These are phyloP conservation scores for Cephalotrichum gorgonifer DNA, from an alignment of 2,329 filamentous ascomycete genomes.

Conservation along the genomic window DNA sequence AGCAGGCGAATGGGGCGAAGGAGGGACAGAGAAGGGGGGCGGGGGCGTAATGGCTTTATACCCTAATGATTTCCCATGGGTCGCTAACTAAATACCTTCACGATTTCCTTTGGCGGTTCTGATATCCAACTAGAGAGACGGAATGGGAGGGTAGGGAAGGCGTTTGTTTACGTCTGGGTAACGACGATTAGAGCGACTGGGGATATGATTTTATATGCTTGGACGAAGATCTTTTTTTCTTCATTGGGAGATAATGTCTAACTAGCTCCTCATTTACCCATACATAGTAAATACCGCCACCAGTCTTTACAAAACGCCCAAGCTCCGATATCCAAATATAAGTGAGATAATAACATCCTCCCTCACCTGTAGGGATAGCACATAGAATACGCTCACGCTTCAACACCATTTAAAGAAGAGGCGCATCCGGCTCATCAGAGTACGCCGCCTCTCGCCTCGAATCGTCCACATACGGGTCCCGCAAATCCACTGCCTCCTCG, in stretches of 20 bases:
- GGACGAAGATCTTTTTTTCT: neutral
- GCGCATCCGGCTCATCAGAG: constrained; percentile 4
- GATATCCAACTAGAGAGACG: neutral
- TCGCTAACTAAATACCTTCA: too few relatives aligned
- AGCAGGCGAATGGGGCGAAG: neutral
- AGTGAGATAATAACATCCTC: neutral
- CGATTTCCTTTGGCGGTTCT: neutral
- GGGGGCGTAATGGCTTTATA: neutral
- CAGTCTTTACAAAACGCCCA: neutral
- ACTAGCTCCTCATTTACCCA: neutral
- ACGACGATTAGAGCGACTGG: neutral
- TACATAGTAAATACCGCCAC: neutral
- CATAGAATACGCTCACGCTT: neutral
- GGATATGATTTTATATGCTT: neutral
- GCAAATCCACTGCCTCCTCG: constrained; percentile 10
- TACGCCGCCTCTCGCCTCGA: neutral
- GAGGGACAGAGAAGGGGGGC: too few relatives aligned
- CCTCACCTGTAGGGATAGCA: neutral
- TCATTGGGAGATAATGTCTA: neutral
- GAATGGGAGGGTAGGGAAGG: neutral
- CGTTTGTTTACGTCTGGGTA: neutral
- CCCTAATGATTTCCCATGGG: constrained; percentile 6
- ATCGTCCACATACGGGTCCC: neutral
- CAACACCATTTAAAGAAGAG: neutral
- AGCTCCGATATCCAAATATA: neutral